Percentiles rank a stretch among this genome's conserved stretches.
Evolutionary conservation across 345 rosid species (phyloP).

Genomic region (Salix caprea): DNA sequence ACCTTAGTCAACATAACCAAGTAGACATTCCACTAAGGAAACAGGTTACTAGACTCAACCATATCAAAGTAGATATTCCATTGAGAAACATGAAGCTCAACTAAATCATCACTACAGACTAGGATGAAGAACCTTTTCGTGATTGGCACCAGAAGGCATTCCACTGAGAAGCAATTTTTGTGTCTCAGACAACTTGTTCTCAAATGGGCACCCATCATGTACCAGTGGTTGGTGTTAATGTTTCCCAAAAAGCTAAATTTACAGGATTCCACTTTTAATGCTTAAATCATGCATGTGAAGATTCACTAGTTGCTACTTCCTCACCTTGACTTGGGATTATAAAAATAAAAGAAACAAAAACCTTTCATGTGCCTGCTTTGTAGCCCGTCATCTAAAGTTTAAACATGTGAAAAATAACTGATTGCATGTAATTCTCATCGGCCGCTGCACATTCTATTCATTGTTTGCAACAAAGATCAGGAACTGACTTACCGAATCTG

Average conservation of each 20-base stretch:
- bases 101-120: not conserved
- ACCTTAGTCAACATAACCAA: not conserved
- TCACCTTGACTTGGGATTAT: not conserved
- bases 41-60: not conserved
- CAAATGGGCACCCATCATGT: not conserved
- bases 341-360: not conserved
- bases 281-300: not conserved
- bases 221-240: not conserved
- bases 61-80: not conserved
- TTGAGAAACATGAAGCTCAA: not conserved
- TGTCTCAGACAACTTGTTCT: not conserved
- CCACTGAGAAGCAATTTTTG: not conserved
- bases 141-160: not conserved
- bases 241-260: not conserved
- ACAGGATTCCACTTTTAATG: not conserved
- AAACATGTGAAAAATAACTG: not conserved
- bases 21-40: not conserved
- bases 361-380: not conserved
- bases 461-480: not conserved
- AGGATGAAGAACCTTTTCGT: not conserved
- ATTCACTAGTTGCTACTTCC: not conserved
- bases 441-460: not conserved
- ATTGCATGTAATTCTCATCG: not conserved
- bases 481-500: conserved; percentile 53
- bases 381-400: not conserved